Evolutionary conservation across 768 basidiomycete genomes (phyloP).

Genomic region (Russula compacta): DNA sequence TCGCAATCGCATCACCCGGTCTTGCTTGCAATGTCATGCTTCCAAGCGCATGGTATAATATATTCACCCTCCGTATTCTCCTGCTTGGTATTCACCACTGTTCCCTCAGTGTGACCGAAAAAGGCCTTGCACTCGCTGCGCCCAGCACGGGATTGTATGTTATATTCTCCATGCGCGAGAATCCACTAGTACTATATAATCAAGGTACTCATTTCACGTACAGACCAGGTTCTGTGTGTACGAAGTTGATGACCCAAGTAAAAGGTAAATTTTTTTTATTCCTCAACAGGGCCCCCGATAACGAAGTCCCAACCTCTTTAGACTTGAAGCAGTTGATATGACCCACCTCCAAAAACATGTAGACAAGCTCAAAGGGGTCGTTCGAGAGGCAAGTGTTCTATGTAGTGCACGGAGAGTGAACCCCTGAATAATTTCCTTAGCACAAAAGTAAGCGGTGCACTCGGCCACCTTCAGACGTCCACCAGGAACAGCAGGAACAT

Average conservation of each 20-base stretch:
- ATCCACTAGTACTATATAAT: no score
- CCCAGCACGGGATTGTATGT: conserved; percentile 33
- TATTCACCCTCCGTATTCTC: background rate
- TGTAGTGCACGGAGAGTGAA: background rate
- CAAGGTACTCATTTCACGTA: background rate
- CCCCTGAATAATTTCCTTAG: conserved; percentile 27
- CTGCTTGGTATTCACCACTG: background rate
- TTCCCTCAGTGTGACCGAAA: conserved; percentile 37
- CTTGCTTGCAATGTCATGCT: conserved; percentile 64
- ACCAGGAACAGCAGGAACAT: background rate
- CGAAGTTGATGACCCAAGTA: conserved; percentile 68
- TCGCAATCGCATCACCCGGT: conserved; percentile 65
- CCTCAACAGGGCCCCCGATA: conserved; percentile 19
- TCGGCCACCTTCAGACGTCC: conserved; percentile 15
- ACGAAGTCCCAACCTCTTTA: background rate
- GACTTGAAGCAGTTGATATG: conserved; percentile 42
- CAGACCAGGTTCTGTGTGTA: conserved; percentile 80
- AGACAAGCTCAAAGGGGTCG: conserved; percentile 75
- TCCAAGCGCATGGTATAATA: conserved; percentile 59
- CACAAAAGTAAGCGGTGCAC: conserved; percentile 64
- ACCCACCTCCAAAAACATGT: conserved; percentile 62
- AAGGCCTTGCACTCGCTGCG: conserved; percentile 40
- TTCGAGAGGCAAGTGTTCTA: conserved; percentile 50
- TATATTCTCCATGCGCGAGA: background rate
- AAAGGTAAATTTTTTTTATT: conserved; percentile 28